Evolutionary conservation across 306 rosid species (phyloP), one percentile per base, ranked within the genome.

Genomic region (Quercus engelmannii): DNA sequence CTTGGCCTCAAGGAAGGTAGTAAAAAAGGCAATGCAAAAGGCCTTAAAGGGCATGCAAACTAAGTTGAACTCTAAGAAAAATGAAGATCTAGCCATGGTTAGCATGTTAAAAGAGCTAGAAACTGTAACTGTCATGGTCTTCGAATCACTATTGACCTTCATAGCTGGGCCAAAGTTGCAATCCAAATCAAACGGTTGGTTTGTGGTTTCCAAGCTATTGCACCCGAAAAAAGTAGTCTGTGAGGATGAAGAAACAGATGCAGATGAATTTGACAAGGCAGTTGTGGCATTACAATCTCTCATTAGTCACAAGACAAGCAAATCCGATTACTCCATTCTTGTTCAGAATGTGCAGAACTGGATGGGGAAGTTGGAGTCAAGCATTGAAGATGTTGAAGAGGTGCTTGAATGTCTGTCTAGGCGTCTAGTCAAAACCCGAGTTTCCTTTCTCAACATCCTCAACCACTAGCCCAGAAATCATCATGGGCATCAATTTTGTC

Each of bases 1-100:
- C 77, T 77, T 87, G 85, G 83, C 86, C 76, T 87, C 90, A 49
- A 87, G 90, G 81, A 87, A 87, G 83, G 64, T 87, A 10, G 90
- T 84, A 1, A 87, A 75, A 38, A 84, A 77, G 76, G 90, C 79
- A 41, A 78, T 87, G 41, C 71, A 68, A 46, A 81, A 81, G 75
- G 69, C 80, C 74, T 78, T 78, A 3, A 67, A 74, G 63, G 23
- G 28, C 55, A 84, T 74, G 63, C 85, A 85, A 80, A 78, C 69
- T 55, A 80, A 74, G 49, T 64, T 77, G 19, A 74, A 58, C 63
- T 82, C 87, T 20, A 63, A 75, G 64, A 79, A 59, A 71, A 85
- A 80, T 59, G 83, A 78, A 4, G 81, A 80, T 55, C 81, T 52
- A 7, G 77, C 51, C 21, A 63, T 84, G 75, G 83, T 68, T 61